Evolutionary conservation across 495 filamentous ascomycete genomes (phyloP).

Genomic region (Physcia stellaris): DNA sequence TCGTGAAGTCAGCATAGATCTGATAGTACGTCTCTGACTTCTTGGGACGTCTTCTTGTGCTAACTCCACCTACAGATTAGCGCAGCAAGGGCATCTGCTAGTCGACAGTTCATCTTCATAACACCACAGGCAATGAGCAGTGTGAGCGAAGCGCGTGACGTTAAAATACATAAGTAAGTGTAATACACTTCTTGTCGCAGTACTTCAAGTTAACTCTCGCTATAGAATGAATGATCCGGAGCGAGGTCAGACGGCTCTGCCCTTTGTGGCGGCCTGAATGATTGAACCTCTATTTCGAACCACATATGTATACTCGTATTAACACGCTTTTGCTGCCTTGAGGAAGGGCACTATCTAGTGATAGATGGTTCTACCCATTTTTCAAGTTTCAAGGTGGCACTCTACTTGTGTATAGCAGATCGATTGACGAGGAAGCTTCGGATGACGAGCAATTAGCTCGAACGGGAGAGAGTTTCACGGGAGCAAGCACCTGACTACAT

Average conservation of each 20-base stretch:
- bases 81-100: conserved; percentile 70
- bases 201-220: conserved; percentile 5
- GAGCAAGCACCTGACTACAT: too few species aligned
- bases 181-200: conserved; percentile 1
- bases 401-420: too few species aligned
- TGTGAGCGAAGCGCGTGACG: conserved; percentile 54
- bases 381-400: too few species aligned
- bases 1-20: conserved; percentile 79
- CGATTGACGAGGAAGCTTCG: too few species aligned
- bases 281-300: too few species aligned
- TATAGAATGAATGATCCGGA: conserved; percentile 47
- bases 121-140: conserved; percentile 73
- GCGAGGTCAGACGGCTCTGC: conserved; percentile 30
- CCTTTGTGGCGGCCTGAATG: background rate
- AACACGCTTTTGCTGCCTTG: too few species aligned
- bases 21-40: conserved; percentile 55
- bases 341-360: too few species aligned
- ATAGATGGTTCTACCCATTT: too few species aligned
- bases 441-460: too few species aligned
- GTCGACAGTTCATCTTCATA: conserved; percentile 91
- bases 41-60: conserved; percentile 3
- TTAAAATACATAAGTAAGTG: conserved; percentile 69
- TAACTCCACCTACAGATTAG: conserved; percentile 43
- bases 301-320: too few species aligned
- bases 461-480: too few species aligned